phyloP scores from a whole-genome alignment of 345 rosid species.

The Anastatica hierochuntica region DNA sequence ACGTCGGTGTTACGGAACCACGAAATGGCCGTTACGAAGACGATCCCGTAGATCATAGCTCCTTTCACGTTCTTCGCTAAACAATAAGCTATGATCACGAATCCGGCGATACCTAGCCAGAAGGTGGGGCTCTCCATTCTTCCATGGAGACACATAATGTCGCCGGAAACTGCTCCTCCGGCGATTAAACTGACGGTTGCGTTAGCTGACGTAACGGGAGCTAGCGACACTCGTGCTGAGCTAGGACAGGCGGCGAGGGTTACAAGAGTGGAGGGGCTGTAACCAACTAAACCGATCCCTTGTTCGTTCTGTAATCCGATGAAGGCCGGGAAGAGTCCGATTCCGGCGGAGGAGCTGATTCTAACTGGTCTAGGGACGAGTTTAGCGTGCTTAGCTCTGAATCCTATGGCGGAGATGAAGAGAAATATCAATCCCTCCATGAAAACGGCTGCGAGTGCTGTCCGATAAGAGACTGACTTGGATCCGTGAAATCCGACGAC shows the following conservation, averaged over 20 bases:
- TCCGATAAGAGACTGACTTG: slow-evolving; percentile 59
- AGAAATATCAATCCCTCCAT: slow-evolving; percentile 71
- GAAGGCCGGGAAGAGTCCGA: slow-evolving; percentile 85
- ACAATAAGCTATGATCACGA: slow-evolving; percentile 80
- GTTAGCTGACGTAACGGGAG: slow-evolving; percentile 67
- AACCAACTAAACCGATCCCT: slow-evolving; percentile 83
- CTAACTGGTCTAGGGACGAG: slow-evolving; percentile 84
- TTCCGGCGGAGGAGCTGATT: slow-evolving; percentile 88
- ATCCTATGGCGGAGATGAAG: slow-evolving; percentile 68
- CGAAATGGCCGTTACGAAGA: slow-evolving; percentile 72
- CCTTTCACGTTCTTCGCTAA: slow-evolving; percentile 70
- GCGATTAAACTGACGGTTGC: slow-evolving; percentile 50
- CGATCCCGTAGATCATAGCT: slow-evolving; percentile 77
- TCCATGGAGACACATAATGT: slow-evolving; percentile 39
- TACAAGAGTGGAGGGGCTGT: slow-evolving; percentile 62
- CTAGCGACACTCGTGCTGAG: slow-evolving; percentile 46
- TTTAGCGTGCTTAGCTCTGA: slow-evolving; percentile 73
- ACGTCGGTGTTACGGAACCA: slow-evolving; percentile 85
- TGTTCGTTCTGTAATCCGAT: slow-evolving; percentile 80
- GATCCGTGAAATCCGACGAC: slow-evolving; percentile 97
- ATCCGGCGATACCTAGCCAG: slow-evolving; percentile 82
- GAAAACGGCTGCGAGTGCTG: slow-evolving; percentile 74
- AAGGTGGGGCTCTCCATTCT: slow-evolving; percentile 82
- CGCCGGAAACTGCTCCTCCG: slow-evolving; percentile 59
- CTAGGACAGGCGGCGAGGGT: slow-evolving; percentile 83